Conservation (phyloP, 1,284 basidiomycete genomes). For the Apiotrichum sp. region DNA sequence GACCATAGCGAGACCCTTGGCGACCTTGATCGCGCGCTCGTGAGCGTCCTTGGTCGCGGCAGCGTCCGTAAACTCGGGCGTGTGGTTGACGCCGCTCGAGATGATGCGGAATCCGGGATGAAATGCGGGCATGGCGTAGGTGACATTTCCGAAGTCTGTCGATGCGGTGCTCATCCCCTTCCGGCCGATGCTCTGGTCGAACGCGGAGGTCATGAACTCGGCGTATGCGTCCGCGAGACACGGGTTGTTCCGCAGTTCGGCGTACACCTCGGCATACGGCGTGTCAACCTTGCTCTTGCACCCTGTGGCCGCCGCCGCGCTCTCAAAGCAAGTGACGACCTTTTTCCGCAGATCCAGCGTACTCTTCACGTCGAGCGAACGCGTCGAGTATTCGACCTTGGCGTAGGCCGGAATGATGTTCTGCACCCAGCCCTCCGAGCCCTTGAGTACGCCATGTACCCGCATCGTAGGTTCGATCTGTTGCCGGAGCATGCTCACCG, state of each 20-base stretch:
- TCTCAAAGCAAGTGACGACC: conserved; percentile 22
- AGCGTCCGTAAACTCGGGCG: conserved; percentile 24
- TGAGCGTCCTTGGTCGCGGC: conserved; percentile 31
- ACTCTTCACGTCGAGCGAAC: conserved; percentile 29
- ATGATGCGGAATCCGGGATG: conserved; percentile 17
- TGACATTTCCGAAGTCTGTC: conserved; percentile 30
- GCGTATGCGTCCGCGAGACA: conserved; percentile 21
- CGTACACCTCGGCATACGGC: conserved; percentile 24
- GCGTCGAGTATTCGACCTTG: conserved; percentile 34
- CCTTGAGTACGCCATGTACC: conserved; percentile 47
- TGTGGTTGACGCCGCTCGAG: conserved; percentile 23
- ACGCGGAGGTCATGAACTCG: conserved; percentile 22
- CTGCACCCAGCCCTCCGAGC: conserved; percentile 34
- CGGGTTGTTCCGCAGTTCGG: conserved; percentile 27
- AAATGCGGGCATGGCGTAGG: conserved; percentile 22
- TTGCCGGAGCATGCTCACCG: conserved; percentile 48
- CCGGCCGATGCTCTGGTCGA: conserved; percentile 19
- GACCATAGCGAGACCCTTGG: conserved; percentile 42
- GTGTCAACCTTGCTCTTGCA: conserved; percentile 18
- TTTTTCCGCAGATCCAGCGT: conserved; percentile 23
- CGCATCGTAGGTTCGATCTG: conserved; percentile 41
- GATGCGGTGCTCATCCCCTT: conserved; percentile 25
- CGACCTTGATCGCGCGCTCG: conserved; percentile 33
- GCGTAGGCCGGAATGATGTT: conserved; percentile 42
- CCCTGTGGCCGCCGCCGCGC: conserved; percentile 24